These are phyloP conservation scores for Medicago lupulina DNA, from an alignment of 306 rosid species.

Conservation along the genomic window DNA sequence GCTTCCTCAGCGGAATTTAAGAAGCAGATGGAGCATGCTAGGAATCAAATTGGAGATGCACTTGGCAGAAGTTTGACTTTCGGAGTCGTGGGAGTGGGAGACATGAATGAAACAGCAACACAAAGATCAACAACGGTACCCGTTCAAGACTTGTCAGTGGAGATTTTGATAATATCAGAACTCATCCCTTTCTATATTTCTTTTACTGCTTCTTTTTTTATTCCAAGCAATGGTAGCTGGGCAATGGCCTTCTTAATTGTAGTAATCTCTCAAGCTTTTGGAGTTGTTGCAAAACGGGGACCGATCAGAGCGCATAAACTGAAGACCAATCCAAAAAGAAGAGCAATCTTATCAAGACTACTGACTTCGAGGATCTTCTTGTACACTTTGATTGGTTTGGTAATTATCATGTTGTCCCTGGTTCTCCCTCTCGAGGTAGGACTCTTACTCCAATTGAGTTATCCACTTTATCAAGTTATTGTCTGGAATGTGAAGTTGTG, in stretches of 20 bases:
- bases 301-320: neutral
- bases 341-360: neutral
- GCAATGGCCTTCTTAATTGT: neutral
- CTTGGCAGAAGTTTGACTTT: conserved; percentile 6
- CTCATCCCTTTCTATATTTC: neutral
- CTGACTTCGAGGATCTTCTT: neutral
- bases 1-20: neutral
- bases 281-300: neutral
- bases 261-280: neutral
- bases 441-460: neutral
- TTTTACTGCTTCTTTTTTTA: neutral
- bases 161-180: neutral
- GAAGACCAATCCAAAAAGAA: neutral
- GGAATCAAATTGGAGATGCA: conserved; percentile 25
- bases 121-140: neutral
- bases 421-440: neutral
- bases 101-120: no score
- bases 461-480: neutral
- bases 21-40: conserved; percentile 11
- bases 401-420: neutral
- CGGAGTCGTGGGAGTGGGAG: conserved; percentile 9
- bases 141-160: neutral
- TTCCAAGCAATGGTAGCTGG: neutral
- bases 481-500: neutral
- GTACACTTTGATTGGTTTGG: neutral